Evolutionary conservation across 306 rosid genomes (phyloP).

Genomic region (Prunus dulcis): DNA sequence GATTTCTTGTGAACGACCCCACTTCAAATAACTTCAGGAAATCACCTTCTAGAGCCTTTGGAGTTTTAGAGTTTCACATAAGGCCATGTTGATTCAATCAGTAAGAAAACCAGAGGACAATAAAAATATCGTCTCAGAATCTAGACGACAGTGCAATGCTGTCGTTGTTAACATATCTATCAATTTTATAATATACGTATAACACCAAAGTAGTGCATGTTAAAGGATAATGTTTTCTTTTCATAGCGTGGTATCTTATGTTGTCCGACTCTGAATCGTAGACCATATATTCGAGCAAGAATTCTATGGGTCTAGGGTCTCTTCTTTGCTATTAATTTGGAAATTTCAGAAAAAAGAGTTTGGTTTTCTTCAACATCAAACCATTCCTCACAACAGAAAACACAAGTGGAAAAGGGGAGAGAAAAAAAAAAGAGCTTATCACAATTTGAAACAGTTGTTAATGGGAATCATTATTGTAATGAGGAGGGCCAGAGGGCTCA

Average conservation of each 20-base stretch:
- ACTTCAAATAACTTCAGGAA: conserved; percentile 8
- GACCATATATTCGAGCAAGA: background rate
- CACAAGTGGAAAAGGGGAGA: background rate
- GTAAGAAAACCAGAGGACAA: background rate
- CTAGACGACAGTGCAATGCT: background rate
- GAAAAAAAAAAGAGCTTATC: background rate
- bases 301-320: background rate
- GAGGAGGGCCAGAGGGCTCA: conserved; percentile 9
- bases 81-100: background rate
- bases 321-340: background rate
- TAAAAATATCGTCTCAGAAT: background rate
- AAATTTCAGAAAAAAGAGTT: too few species aligned
- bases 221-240: background rate
- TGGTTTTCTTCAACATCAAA: too few species aligned
- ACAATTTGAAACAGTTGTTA: background rate
- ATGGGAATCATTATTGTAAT: conserved; percentile 1
- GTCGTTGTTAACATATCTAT: background rate
- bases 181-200: background rate
- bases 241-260: background rate
- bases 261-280: background rate
- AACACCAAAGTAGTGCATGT: background rate
- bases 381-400: background rate
- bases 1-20: conserved; percentile 41
- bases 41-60: background rate
- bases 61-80: background rate